Percentiles rank a stretch among this genome's conserved stretches.
Evolutionary conservation across 805 yeast genomes (phyloP).

Genomic region (Debaryomyces prosopidis): DNA sequence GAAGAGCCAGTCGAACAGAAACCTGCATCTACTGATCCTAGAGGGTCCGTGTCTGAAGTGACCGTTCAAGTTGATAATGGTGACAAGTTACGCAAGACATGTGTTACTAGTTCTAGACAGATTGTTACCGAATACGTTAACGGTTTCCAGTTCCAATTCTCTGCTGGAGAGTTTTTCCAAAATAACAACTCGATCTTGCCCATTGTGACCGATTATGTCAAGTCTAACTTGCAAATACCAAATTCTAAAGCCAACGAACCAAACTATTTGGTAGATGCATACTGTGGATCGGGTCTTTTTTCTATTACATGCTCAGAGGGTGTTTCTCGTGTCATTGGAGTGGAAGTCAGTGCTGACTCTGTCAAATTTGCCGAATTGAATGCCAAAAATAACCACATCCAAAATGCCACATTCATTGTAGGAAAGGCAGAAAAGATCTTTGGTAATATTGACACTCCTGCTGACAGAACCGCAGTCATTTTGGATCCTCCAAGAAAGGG

Average conservation of each 20-base stretch:
- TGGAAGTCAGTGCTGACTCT: conserved; percentile 89
- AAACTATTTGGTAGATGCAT: conserved; percentile 84
- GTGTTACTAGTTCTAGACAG: conserved; percentile 76
- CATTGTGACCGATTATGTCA: conserved; percentile 76
- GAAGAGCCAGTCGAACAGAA: conserved; percentile 20
- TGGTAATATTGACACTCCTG: conserved; percentile 73
- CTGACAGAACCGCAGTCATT: conserved; percentile 78
- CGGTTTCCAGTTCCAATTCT: conserved; percentile 79
- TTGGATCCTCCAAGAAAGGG: conserved; percentile 98
- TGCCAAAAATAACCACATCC: conserved; percentile 71
- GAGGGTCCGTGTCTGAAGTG: conserved; percentile 32
- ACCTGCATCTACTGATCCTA: conserved; percentile 47
- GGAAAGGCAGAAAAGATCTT: conserved; percentile 94
- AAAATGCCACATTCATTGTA: conserved; percentile 79
- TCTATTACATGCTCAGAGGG: conserved; percentile 81
- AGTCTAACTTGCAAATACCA: conserved; percentile 55
- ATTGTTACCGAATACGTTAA: conserved; percentile 75
- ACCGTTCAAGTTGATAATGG: conserved; percentile 26
- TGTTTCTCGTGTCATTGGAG: conserved; percentile 87
- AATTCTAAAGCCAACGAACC: conserved; percentile 30
- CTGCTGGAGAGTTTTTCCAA: conserved; percentile 96
- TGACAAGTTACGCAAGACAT: conserved; percentile 54
- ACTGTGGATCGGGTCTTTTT: conserved; percentile 95
- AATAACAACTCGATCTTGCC: conserved; percentile 92
- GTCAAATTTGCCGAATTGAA: conserved; percentile 84